These are phyloP conservation scores for Penicillium sp. DNA, from an alignment of 2,329 filamentous ascomycete genomes.

Conservation along the genomic window DNA sequence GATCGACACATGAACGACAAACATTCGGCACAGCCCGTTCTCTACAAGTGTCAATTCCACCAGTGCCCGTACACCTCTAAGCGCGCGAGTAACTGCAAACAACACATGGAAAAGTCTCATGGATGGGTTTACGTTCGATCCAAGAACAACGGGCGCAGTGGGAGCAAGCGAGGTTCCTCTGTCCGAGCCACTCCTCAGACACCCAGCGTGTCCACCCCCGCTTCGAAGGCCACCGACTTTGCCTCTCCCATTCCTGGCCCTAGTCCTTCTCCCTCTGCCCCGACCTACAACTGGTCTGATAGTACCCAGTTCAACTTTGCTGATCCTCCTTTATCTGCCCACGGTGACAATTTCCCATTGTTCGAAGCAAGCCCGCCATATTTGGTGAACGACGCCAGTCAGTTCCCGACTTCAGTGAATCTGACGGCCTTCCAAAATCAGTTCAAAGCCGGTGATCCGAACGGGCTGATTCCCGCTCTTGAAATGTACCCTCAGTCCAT, in stretches of 20 bases:
- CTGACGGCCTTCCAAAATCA: conserved; percentile 30
- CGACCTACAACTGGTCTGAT: conserved; percentile 14
- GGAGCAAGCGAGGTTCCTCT: conserved; percentile 40
- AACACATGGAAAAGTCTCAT: conserved; percentile 98
- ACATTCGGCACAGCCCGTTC: conserved; percentile 73
- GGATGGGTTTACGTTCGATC: conserved; percentile 86
- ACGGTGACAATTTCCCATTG: conserved; percentile 26
- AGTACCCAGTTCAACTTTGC: conserved; percentile 28
- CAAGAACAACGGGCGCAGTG: conserved; percentile 79
- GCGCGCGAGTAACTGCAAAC: conserved; percentile 93
- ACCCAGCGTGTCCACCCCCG: conserved; percentile 60
- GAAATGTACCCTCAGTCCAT: conserved; percentile 28
- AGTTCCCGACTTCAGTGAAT: conserved; percentile 22
- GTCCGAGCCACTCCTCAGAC: conserved; percentile 56
- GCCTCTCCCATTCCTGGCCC: conserved; percentile 47
- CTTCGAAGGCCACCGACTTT: conserved; percentile 52
- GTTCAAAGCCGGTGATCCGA: conserved; percentile 28
- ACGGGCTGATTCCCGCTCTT: conserved; percentile 26
- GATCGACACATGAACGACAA: conserved; percentile 96
- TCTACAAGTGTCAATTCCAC: conserved; percentile 78
- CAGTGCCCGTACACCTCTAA: conserved; percentile 93
- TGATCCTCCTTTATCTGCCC: conserved; percentile 23
- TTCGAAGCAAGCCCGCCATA: conserved; percentile 24
- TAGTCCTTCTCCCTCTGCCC: conserved; percentile 27
- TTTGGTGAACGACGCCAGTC: conserved; percentile 22